Evolutionary conservation across 2,329 filamentous ascomycete species (phyloP).

Genomic region (Calonectria henricotiae): DNA sequence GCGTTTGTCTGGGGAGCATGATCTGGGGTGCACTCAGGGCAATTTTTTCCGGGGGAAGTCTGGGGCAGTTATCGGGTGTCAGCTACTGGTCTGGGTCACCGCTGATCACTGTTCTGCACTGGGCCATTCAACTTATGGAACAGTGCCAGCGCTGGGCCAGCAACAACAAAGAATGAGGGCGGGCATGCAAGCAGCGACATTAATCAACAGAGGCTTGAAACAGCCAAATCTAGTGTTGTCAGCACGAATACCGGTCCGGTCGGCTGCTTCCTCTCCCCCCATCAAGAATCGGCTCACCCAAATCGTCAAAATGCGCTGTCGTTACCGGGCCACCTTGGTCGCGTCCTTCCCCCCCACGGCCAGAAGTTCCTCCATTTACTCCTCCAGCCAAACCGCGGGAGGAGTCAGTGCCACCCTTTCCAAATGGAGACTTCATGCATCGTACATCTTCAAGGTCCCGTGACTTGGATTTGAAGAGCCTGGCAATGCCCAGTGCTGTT

Average conservation of each 20-base stretch:
- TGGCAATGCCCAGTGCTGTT: conserved; percentile 6
- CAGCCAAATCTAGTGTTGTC: conserved; percentile 25
- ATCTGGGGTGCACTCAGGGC: conserved; percentile 23
- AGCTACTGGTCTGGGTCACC: conserved; percentile 2
- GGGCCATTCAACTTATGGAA: background rate
- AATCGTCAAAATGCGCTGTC: background rate
- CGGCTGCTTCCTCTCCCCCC: background rate
- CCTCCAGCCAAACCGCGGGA: conserved; percentile 21
- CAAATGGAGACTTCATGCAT: background rate
- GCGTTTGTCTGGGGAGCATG: conserved; percentile 23
- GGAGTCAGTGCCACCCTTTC: conserved; percentile 13
- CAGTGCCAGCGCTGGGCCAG: background rate
- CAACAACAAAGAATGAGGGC: background rate
- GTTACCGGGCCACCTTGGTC: conserved; percentile 1
- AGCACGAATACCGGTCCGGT: conserved; percentile 17
- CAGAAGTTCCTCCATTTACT: conserved; percentile 1
- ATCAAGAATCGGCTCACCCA: background rate
- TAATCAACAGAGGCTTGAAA: conserved; percentile 10
- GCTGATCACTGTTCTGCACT: background rate
- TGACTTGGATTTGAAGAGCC: background rate
- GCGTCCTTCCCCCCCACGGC: conserved; percentile 5
- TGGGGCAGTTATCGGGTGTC: conserved; percentile 12
- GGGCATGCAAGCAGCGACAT: background rate
- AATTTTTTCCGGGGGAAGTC: conserved; percentile 14
- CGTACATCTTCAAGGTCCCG: no score